A percentile compares a stretch with the other conserved stretches of the same genome.
These are phyloP conservation scores for Pholiota conissans DNA, from an alignment of 768 basidiomycete genomes.

Conservation along the genomic window DNA sequence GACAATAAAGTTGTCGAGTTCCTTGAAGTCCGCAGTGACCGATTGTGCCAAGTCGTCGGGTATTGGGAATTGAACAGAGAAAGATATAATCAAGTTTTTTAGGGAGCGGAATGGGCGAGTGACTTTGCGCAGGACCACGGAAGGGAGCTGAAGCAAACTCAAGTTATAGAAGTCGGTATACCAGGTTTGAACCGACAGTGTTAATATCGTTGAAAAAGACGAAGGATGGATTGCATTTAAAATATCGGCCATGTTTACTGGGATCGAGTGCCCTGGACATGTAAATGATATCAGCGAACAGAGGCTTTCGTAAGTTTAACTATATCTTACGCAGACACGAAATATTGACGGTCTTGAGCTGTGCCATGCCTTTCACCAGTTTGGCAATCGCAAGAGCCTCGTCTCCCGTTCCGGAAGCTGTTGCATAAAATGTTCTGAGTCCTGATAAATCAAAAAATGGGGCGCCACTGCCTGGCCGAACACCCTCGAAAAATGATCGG, in stretches of 20 bases:
- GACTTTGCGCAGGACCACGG: background rate
- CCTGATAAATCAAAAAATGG: background rate
- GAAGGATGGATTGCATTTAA: background rate
- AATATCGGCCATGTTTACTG: background rate
- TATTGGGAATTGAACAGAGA: background rate
- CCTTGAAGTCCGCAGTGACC: background rate
- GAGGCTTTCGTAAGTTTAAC: background rate
- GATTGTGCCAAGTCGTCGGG: background rate
- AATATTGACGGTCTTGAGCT: background rate
- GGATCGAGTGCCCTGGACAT: background rate
- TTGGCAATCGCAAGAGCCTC: background rate
- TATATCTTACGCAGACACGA: background rate
- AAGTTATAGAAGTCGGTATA: background rate
- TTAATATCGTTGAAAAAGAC: background rate
- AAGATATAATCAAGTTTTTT: background rate
- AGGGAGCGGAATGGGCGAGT: background rate
- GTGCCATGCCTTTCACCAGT: background rate
- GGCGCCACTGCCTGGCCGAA: background rate
- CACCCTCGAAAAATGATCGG: background rate
- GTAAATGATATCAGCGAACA: background rate
- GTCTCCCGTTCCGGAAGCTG: background rate
- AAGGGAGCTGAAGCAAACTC: background rate
- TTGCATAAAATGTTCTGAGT: background rate
- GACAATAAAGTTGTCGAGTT: background rate
- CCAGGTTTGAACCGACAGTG: background rate